These are phyloP conservation scores for Sequoiadendron giganteum DNA, from an alignment of 75 land plant genomes.

Conservation along the genomic window DNA sequence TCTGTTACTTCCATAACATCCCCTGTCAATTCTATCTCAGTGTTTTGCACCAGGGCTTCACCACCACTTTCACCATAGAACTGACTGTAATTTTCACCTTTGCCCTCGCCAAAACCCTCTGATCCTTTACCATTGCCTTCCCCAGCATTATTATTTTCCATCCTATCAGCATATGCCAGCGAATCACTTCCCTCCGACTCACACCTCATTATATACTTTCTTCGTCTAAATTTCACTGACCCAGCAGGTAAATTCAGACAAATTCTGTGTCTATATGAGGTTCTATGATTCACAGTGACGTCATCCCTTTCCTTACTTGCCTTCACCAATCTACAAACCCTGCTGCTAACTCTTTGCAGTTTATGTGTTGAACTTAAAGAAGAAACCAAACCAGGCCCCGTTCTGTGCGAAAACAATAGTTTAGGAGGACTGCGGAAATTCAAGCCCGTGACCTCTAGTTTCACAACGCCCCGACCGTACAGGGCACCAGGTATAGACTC, in stretches of 20 bases:
- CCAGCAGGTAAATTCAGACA: neutral
- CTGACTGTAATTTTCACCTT: neutral
- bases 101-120: neutral
- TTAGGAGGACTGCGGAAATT: neutral
- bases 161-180: neutral
- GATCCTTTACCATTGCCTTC: neutral
- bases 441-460: neutral
- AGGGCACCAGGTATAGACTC: neutral
- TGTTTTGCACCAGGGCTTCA: neutral
- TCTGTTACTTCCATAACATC: neutral
- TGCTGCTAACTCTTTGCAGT: neutral
- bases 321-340: neutral
- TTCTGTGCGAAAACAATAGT: neutral
- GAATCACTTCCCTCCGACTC: neutral
- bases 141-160: conserved; percentile 1
- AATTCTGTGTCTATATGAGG: neutral
- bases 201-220: neutral
- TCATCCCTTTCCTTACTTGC: neutral
- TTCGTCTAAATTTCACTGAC: conserved; percentile 1
- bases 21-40: neutral
- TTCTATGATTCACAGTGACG: neutral
- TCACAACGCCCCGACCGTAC: neutral
- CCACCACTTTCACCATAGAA: neutral
- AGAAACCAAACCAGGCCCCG: neutral
- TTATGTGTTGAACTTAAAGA: neutral